Percentiles rank a stretch among this genome's conserved stretches.
These are phyloP conservation scores for Helianthus tuberosus DNA, from an alignment of 129 eudicot species.

Conservation along the genomic window DNA sequence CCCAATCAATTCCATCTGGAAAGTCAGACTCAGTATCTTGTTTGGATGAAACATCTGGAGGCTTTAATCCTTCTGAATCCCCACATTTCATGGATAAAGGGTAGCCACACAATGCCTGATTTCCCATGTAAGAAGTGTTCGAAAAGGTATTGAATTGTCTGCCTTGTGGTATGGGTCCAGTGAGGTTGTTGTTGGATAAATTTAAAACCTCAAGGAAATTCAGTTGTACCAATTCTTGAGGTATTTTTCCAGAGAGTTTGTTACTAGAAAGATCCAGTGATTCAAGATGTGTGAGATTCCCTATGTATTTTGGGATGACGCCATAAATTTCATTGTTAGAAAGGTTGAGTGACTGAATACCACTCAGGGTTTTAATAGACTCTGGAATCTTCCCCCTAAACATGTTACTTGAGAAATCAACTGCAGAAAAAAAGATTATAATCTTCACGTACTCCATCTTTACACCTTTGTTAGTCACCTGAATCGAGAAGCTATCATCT, in stretches of 20 bases:
- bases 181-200: not conserved
- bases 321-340: conserved; percentile 39
- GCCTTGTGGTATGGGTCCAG: not conserved
- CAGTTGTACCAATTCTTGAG: not conserved
- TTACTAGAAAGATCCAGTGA: not conserved
- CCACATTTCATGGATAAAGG: conserved; percentile 15
- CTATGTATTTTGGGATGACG: conserved; percentile 6
- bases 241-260: not conserved
- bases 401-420: conserved; percentile 47
- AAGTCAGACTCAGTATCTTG: not conserved
- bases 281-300: conserved; percentile 19
- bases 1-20: conserved; percentile 27
- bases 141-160: conserved; percentile 1
- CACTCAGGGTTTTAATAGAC: conserved; percentile 6
- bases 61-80: not conserved
- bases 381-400: conserved; percentile 37
- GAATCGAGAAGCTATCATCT: not conserved
- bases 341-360: conserved; percentile 32
- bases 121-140: conserved; percentile 4
- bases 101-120: not conserved
- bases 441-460: conserved; percentile 21
- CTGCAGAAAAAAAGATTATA: not conserved
- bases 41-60: not conserved
- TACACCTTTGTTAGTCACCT: conserved; percentile 15
- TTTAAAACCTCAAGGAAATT: not conserved